Percentiles rank a stretch among this genome's conserved stretches.
These are phyloP conservation scores for Syzygium syzygioides DNA, from an alignment of 441 rosid genomes.

Conservation along the genomic window DNA sequence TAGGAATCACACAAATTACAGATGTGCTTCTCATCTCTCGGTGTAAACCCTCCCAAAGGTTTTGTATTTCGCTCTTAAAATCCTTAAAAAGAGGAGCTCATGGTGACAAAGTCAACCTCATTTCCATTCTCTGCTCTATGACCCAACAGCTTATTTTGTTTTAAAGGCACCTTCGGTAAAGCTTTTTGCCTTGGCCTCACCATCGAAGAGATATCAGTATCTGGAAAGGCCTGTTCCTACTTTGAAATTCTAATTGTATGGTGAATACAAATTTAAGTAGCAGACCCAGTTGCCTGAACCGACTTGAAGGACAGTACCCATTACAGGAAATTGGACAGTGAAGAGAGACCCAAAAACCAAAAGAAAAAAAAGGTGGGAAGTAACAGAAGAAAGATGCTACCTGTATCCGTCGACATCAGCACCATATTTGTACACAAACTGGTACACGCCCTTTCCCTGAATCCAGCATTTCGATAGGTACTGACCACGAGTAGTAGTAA, in stretches of 20 bases:
- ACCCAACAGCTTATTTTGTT: background rate
- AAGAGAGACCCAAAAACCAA: background rate
- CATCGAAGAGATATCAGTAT: background rate
- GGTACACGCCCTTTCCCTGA: conserved; percentile 96
- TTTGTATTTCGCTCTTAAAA: background rate
- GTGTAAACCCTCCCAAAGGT: background rate
- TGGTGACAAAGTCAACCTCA: background rate
- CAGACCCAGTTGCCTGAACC: background rate
- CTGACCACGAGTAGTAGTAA: background rate
- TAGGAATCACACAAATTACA: background rate
- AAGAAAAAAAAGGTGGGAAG: background rate
- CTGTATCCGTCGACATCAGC: conserved; percentile 97
- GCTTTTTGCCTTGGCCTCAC: background rate
- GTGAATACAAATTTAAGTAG: background rate
- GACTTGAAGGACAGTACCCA: background rate
- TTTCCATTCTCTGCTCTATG: background rate
- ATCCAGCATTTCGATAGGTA: background rate
- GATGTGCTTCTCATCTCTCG: background rate
- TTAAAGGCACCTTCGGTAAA: background rate
- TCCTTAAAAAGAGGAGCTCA: background rate
- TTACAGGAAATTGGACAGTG: background rate
- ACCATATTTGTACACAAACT: conserved; percentile 85
- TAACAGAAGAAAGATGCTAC: conserved; percentile 9
- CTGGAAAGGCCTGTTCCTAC: fast-evolving
- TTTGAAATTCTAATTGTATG: background rate